Conservation (phyloP, 495 filamentous ascomycete genomes). For the Astrocystis sublimbata region DNA sequence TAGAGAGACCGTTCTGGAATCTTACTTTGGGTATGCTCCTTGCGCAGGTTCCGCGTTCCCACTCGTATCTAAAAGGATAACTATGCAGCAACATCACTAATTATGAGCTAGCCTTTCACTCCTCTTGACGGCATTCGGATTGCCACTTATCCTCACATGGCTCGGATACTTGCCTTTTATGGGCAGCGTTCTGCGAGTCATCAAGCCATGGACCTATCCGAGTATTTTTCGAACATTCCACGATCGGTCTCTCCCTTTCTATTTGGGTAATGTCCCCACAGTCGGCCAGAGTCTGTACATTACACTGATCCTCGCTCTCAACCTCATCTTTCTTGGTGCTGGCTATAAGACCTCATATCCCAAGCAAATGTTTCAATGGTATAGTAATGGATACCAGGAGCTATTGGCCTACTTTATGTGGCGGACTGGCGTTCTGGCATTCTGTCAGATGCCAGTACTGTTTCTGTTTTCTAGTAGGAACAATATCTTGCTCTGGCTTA, state of each 20-base stretch:
- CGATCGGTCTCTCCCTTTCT: neutral
- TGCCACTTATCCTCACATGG: neutral
- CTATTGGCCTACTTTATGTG: slow-evolving; percentile 40
- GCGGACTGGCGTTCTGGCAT: slow-evolving; percentile 50
- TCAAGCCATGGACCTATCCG: neutral
- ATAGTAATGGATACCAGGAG: neutral
- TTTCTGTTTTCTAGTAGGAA: slow-evolving; percentile 55
- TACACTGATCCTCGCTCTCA: neutral
- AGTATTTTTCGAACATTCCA: neutral
- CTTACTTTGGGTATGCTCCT: neutral
- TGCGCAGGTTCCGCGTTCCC: neutral
- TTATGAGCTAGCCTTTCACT: neutral
- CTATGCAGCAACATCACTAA: too few relatives aligned
- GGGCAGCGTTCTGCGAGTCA: neutral
- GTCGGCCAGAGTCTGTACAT: neutral
- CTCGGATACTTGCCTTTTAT: neutral
- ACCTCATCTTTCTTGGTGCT: neutral
- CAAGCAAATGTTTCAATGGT: neutral
- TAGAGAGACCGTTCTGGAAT: neutral
- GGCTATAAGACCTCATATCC: neutral
- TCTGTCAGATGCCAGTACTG: slow-evolving; percentile 50
- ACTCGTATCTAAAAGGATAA: neutral
- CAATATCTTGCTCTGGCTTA: slow-evolving; percentile 54
- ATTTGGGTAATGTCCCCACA: neutral
- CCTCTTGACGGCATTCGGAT: neutral